Evolutionary conservation across 169 alveolate genomes (phyloP).

Genomic region (Plasmodium reichenowi): DNA sequence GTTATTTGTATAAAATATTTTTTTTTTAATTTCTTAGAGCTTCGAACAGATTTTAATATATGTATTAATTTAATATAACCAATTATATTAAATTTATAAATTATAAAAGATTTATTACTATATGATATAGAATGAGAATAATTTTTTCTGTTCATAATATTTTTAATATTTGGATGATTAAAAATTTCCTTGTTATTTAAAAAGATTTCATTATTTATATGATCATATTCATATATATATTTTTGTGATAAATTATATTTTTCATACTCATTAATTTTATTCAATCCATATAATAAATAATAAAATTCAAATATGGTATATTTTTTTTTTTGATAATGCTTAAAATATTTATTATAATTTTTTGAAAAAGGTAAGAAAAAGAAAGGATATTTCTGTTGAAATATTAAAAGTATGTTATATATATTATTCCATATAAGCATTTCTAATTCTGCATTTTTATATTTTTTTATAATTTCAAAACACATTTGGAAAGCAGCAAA

Average conservation of each 20-base stretch:
- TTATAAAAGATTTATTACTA: neutral
- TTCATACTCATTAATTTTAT: constrained; percentile 26
- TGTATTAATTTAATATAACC: constrained; percentile 50
- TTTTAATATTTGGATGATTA: neutral
- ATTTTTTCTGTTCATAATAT: neutral
- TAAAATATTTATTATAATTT: constrained; percentile 38
- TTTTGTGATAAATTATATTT: neutral
- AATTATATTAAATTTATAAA: constrained; percentile 38
- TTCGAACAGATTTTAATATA: constrained; percentile 11
- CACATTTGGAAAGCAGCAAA: constrained; percentile 39
- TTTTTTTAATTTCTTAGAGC: constrained; percentile 37
- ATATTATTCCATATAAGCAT: constrained; percentile 64
- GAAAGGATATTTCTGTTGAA: constrained; percentile 74
- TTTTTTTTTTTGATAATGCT: constrained; percentile 43
- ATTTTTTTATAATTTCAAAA: constrained; percentile 2
- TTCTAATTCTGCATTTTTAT: constrained; percentile 42
- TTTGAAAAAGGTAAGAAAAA: constrained; percentile 66
- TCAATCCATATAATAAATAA: constrained; percentile 46
- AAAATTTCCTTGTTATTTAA: neutral
- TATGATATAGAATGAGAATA: neutral
- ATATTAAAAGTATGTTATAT: constrained; percentile 49
- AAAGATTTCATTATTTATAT: neutral
- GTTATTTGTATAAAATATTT: constrained; percentile 57
- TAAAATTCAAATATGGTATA: constrained; percentile 45
- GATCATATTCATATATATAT: neutral